phyloP scores from a whole-genome alignment of 2,329 filamentous ascomycete genomes.

The Penicillium corylophilum region DNA sequence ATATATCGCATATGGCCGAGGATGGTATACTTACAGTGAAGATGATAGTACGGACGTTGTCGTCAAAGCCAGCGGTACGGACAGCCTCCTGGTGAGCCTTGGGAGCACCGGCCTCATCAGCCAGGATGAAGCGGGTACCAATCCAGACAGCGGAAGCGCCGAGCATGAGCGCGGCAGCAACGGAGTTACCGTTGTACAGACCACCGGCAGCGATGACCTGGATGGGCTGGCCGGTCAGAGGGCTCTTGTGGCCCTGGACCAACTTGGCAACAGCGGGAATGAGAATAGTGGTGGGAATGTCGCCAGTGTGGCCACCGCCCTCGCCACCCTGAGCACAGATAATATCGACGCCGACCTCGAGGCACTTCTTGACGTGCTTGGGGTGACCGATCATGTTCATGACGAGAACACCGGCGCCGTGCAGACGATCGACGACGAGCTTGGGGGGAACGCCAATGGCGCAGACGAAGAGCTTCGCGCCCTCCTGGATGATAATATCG shows the following conservation, averaged over 20 bases:
- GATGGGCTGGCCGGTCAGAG: conserved; percentile 81
- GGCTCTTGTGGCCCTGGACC: conserved; percentile 76
- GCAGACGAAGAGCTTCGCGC: conserved; percentile 90
- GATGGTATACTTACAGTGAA: conserved; percentile 63
- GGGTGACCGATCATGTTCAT: conserved; percentile 99
- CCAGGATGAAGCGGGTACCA: conserved; percentile 91
- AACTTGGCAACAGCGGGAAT: conserved; percentile 89
- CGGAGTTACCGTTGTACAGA: conserved; percentile 85
- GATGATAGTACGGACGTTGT: conserved; percentile 96
- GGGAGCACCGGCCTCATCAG: conserved; percentile 90
- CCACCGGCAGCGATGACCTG: conserved; percentile 93
- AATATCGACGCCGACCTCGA: conserved; percentile 87
- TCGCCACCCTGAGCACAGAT: conserved; percentile 99
- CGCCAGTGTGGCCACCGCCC: conserved; percentile 93
- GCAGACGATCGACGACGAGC: conserved; percentile 83
- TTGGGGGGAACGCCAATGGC: conserved; percentile 93
- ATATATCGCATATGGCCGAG: background rate
- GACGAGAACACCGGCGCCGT: conserved; percentile 83
- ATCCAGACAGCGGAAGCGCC: conserved; percentile 94
- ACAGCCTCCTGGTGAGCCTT: conserved; percentile 95
- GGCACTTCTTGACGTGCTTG: conserved; percentile 96
- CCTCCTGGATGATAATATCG: conserved; percentile 88
- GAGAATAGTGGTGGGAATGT: conserved; percentile 86
- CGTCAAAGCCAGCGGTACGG: conserved; percentile 84
- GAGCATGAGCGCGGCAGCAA: conserved; percentile 88